These are phyloP conservation scores for Verticillium isaacii DNA, from an alignment of 2,329 filamentous ascomycete species.

Conservation along the genomic window DNA sequence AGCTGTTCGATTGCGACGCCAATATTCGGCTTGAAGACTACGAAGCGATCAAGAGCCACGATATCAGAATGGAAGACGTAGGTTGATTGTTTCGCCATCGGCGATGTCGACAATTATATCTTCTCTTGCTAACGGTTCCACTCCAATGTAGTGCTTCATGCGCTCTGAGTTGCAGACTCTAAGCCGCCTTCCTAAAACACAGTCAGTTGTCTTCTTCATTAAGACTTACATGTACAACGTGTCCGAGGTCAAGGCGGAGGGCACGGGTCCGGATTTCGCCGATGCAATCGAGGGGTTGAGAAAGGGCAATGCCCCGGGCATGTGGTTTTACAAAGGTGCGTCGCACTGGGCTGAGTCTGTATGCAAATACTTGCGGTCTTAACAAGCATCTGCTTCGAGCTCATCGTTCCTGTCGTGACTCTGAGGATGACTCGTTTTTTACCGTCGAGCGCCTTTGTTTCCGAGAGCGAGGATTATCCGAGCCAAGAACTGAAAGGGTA, in stretches of 20 bases:
- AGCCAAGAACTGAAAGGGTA: not conserved
- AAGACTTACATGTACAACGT: slow-evolving; percentile 51
- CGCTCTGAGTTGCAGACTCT: slow-evolving; percentile 49
- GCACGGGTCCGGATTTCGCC: slow-evolving; percentile 38
- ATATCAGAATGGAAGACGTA: slow-evolving; percentile 33
- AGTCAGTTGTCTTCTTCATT: slow-evolving; percentile 48
- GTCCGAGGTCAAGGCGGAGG: slow-evolving; percentile 42
- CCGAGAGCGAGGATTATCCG: not conserved
- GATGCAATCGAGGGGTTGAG: slow-evolving; percentile 49
- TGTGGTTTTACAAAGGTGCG: slow-evolving; percentile 49
- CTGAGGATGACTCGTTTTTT: not conserved
- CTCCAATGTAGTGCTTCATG: slow-evolving; percentile 21
- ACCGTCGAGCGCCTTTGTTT: not conserved
- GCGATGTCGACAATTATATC: not conserved
- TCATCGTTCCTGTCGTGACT: not conserved
- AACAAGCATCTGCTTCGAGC: not conserved
- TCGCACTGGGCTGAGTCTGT: slow-evolving; percentile 42
- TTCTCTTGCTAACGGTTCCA: not conserved
- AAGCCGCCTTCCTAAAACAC: slow-evolving; percentile 40
- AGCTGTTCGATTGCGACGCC: slow-evolving; percentile 27
- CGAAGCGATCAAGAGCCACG: slow-evolving; percentile 24
- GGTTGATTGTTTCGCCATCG: not conserved
- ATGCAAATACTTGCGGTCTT: slow-evolving; percentile 38
- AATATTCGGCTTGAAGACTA: not conserved
- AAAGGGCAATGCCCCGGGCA: slow-evolving; percentile 45